Percentiles rank a stretch among this genome's conserved stretches.
These are phyloP conservation scores for Gomphus bonarii DNA, from an alignment of 1,284 basidiomycete species.

Conservation along the genomic window DNA sequence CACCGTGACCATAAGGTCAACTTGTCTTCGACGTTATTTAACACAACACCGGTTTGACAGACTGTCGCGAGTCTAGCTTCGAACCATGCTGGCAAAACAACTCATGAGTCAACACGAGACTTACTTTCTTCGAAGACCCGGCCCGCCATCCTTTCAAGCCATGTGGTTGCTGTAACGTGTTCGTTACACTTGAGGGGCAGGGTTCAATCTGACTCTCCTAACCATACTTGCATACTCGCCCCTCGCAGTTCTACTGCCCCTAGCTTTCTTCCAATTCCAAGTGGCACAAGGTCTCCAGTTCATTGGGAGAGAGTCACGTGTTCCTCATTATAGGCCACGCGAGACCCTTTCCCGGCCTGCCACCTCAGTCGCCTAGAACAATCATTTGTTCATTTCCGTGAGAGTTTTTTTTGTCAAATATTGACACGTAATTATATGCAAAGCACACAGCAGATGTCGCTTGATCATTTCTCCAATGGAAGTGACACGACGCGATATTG, in stretches of 20 bases:
- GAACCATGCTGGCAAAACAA: no score
- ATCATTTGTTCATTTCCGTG: slow-evolving; percentile 22
- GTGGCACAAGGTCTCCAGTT: neutral
- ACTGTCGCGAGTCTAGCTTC: no score
- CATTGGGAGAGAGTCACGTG: neutral
- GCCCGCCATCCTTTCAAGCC: neutral
- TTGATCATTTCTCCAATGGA: slow-evolving; percentile 31
- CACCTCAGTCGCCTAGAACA: slow-evolving; percentile 12
- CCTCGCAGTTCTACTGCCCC: neutral
- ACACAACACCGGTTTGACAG: no score
- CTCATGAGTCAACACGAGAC: no score
- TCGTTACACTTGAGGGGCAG: neutral
- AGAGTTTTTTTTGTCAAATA: neutral
- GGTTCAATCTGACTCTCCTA: neutral
- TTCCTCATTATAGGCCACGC: neutral
- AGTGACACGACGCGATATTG: slow-evolving; percentile 31
- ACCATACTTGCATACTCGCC: neutral
- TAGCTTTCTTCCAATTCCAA: neutral
- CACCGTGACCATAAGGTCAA: no score
- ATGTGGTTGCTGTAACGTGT: neutral
- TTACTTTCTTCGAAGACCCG: no score
- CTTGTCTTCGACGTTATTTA: no score
- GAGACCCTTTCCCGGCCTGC: slow-evolving; percentile 10
- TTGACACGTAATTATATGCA: neutral
- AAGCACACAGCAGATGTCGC: slow-evolving; percentile 24